phyloP scores from a whole-genome alignment of 257 asterid species.

The Gentiana straminea region DNA sequence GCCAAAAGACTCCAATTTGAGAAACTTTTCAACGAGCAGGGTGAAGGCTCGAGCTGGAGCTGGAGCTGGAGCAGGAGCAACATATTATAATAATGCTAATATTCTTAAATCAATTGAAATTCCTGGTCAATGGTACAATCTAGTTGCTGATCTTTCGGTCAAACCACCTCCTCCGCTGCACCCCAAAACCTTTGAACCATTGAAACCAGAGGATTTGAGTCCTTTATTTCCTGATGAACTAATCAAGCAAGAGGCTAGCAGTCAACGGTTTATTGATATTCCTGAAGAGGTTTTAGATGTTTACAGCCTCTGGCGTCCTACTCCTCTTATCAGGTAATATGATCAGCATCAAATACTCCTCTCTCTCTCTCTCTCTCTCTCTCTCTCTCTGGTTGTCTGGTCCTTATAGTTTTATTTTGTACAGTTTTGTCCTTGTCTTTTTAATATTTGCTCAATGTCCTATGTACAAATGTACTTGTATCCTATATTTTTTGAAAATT shows the following conservation, averaged over 20 bases:
- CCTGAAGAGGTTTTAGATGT: slow-evolving; percentile 80
- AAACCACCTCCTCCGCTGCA: slow-evolving; percentile 79
- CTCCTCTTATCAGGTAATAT: slow-evolving; percentile 79
- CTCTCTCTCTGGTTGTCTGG: no score
- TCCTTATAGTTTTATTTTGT: no score
- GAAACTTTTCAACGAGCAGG: neutral
- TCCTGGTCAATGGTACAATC: slow-evolving; percentile 77
- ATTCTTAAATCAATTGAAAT: slow-evolving; percentile 28
- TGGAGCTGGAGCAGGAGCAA: slow-evolving; percentile 17
- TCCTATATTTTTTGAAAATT: neutral
- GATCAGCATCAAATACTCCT: no score
- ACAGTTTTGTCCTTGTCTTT: no score
- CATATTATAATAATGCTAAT: slow-evolving; percentile 16
- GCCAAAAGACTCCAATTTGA: no score
- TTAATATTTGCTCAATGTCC: no score
- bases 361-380: no score
- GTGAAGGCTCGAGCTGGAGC: slow-evolving; percentile 22
- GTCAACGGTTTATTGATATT: slow-evolving; percentile 57
- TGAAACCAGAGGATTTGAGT: slow-evolving; percentile 66
- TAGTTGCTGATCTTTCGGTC: slow-evolving; percentile 66
- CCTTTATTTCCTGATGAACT: slow-evolving; percentile 74
- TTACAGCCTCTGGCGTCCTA: slow-evolving; percentile 87
- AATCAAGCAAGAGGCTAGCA: slow-evolving; percentile 57
- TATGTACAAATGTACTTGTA: no score
- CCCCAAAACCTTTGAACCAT: slow-evolving; percentile 62